Evolutionary conservation across 768 basidiomycete species (phyloP), one percentile per base, ranked within the genome.

Genomic region (Mycena galericulata): DNA sequence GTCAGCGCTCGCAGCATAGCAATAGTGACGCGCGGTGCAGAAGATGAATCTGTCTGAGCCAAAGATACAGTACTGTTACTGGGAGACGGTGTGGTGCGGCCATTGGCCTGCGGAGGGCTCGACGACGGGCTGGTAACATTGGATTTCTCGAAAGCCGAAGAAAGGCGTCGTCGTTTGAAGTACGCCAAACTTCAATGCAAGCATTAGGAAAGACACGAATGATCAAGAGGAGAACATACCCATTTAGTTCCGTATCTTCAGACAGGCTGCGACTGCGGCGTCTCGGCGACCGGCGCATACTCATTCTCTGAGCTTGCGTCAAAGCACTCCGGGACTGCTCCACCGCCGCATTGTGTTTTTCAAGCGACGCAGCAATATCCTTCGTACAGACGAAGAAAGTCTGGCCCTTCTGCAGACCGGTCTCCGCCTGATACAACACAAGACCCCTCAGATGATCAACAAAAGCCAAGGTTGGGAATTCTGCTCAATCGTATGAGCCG

Each of bases 1-100:
- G 88, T 88, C 65, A 89, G 74, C 4, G 87, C 86, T 43, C 89
- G 87, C 54, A 92, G 75, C 91, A 92, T 92, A 18, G 88, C 87
- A 27, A 88, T 79, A 3, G 90, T 92, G 38, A 91, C 85, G 22
- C 80, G 67, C 20, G 84, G 79, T 53, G 76, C 55, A 18, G 69
- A 50, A 26, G 74, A 71, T 29, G 70, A 64, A 36, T 81, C 78
- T 30, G 76, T 76, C 34, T 72, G 72, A 15, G 81, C 76, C 6
- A 83, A 77, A 1, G 86, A 85, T 10, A 79, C 75, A 0, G 83
- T 84, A 49, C 83, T 83, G 24, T 77, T 77, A 40, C 87, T 88
- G 0, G 84, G 84, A 2, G 88, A 85, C 10, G 87, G 84, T 0
- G 86, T 84, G 8, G 76, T 60, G 30, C 76, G 73, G 29, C 77